Percentiles rank a stretch among this genome's conserved stretches.
Conservation (phyloP, 164 flowering plant genomes). For the Umbilicus rupestris region DNA sequence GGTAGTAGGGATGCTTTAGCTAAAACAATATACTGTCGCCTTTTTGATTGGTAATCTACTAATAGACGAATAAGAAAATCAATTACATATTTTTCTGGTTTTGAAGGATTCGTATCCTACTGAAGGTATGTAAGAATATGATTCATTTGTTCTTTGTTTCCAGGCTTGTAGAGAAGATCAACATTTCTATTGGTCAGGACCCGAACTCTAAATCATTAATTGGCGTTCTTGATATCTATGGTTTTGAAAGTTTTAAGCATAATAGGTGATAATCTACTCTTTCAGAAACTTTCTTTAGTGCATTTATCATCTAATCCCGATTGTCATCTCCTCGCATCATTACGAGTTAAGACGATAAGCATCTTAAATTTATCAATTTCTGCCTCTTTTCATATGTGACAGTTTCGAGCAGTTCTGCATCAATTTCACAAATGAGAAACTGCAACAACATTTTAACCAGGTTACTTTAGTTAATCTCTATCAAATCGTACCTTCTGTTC, state of each 20-base stretch:
- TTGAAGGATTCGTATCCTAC: background rate
- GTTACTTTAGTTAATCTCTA: conserved; percentile 23
- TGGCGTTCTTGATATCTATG: conserved; percentile 99
- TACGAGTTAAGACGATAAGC: background rate
- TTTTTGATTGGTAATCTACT: conserved; percentile 79
- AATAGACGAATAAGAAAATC: background rate
- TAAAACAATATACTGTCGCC: conserved; percentile 85
- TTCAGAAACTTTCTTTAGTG: background rate
- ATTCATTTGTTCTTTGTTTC: conserved; percentile 2
- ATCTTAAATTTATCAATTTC: background rate
- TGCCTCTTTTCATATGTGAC: conserved; percentile 4
- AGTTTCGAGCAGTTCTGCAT: conserved; percentile 99
- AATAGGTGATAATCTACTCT: conserved; percentile 49
- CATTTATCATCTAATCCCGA: background rate
- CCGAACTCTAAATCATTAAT: conserved; percentile 80
- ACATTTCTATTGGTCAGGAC: conserved; percentile 93
- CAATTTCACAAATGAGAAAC: conserved; percentile 92
- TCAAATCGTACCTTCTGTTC: background rate
- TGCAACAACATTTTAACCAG: conserved; percentile 98
- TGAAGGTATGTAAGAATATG: background rate
- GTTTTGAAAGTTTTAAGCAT: conserved; percentile 92
- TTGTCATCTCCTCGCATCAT: background rate
- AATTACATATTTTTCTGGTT: background rate
- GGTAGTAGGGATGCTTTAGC: conserved; percentile 97
- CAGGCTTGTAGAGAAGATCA: conserved; percentile 96